Conservation (phyloP, 805 yeast genomes). For the Allodekkera sacchari region DNA sequence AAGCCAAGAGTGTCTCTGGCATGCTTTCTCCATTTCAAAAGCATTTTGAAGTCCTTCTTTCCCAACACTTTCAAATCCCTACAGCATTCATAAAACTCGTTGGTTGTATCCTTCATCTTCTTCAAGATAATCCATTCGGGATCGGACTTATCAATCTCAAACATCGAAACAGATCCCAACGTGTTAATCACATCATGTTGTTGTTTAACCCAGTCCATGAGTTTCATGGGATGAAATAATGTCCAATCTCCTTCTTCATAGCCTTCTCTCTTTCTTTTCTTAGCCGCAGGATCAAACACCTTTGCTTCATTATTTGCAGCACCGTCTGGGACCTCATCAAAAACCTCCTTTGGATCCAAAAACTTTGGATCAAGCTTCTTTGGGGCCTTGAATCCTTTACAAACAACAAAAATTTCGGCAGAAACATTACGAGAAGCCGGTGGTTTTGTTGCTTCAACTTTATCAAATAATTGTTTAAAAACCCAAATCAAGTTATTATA, state of each 20-base stretch:
- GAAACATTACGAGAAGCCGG: slow-evolving; percentile 98
- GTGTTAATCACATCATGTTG: slow-evolving; percentile 77
- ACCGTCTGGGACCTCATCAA: slow-evolving; percentile 79
- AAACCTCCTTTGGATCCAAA: slow-evolving; percentile 86
- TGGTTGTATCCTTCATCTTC: slow-evolving; percentile 68
- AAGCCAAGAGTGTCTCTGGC: slow-evolving; percentile 74
- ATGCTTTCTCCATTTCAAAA: slow-evolving; percentile 81
- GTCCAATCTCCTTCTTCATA: slow-evolving; percentile 89
- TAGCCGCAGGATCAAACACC: slow-evolving; percentile 89
- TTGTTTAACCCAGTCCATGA: slow-evolving; percentile 68
- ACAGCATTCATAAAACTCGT: slow-evolving; percentile 73
- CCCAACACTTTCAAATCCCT: slow-evolving; percentile 93
- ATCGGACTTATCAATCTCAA: slow-evolving; percentile 53
- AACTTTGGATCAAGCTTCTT: slow-evolving; percentile 88
- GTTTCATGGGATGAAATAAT: slow-evolving; percentile 59
- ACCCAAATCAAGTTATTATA: slow-evolving; percentile 97
- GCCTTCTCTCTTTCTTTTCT: slow-evolving; percentile 88
- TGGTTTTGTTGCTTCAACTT: slow-evolving; percentile 97
- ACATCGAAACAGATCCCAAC: slow-evolving; percentile 64
- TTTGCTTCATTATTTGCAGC: slow-evolving; percentile 81
- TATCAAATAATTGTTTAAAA: slow-evolving; percentile 89
- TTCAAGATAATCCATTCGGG: slow-evolving; percentile 66
- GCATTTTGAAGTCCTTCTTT: slow-evolving; percentile 80
- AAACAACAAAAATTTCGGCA: slow-evolving; percentile 97
- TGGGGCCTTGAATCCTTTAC: slow-evolving; percentile 94